phyloP scores from a whole-genome alignment of 2,329 filamentous ascomycete species.

The Cercospora sp. region DNA sequence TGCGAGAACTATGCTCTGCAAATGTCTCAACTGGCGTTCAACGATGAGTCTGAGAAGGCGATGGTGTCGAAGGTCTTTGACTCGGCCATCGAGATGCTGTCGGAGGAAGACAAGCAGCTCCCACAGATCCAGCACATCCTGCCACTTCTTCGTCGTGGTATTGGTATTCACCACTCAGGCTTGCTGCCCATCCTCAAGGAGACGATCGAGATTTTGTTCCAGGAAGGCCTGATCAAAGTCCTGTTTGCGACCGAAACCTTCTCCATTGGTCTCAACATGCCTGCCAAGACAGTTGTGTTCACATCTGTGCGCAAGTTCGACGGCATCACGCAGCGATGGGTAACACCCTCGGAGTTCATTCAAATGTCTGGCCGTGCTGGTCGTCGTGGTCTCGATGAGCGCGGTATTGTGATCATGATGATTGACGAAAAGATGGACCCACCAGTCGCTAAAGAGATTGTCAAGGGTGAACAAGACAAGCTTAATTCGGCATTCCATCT shows the following conservation, averaged over 20 bases:
- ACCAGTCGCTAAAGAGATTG: slow-evolving; percentile 88
- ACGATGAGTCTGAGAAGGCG: slow-evolving; percentile 90
- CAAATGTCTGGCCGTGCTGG: slow-evolving; percentile 98
- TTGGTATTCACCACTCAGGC: slow-evolving; percentile 96
- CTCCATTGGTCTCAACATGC: slow-evolving; percentile 98
- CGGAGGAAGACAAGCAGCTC: slow-evolving; percentile 83
- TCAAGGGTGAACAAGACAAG: slow-evolving; percentile 93
- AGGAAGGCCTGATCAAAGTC: slow-evolving; percentile 96
- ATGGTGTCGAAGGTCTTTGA: slow-evolving; percentile 94
- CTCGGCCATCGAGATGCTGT: slow-evolving; percentile 88
- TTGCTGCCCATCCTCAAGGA: slow-evolving; percentile 95
- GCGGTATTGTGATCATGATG: slow-evolving; percentile 99
- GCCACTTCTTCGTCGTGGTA: slow-evolving; percentile 83
- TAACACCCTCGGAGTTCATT: slow-evolving; percentile 94
- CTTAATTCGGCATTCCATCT: slow-evolving; percentile 97
- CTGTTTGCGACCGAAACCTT: slow-evolving; percentile 98
- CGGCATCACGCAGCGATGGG: slow-evolving; percentile 73
- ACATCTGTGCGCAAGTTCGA: slow-evolving; percentile 96
- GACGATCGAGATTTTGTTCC: slow-evolving; percentile 97
- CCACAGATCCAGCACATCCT: slow-evolving; percentile 90
- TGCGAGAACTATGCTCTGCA: slow-evolving; percentile 88
- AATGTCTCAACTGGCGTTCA: slow-evolving; percentile 86
- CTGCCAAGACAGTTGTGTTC: slow-evolving; percentile 98
- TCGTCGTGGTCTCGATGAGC: slow-evolving; percentile 93
- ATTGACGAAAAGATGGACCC: slow-evolving; percentile 96